A percentile compares a stretch with the other conserved stretches of the same genome.
Evolutionary conservation across 768 basidiomycete genomes (phyloP).

Genomic region (Kwoniella shandongensis): DNA sequence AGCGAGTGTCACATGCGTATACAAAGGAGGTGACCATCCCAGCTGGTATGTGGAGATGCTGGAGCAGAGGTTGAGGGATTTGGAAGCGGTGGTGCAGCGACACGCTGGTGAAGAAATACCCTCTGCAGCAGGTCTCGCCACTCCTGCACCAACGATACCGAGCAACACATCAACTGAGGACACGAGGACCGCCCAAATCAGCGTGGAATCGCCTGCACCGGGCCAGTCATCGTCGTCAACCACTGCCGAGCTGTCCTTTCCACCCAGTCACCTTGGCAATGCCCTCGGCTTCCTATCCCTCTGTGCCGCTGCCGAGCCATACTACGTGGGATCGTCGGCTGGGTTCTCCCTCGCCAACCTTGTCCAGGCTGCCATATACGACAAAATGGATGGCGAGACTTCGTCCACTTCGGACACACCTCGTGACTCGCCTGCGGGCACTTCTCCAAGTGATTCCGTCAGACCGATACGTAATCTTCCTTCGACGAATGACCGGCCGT

Average conservation of each 20-base stretch:
- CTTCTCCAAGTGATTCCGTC: not conserved
- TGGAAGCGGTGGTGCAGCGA: not conserved
- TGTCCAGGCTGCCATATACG: slow-evolving; percentile 11
- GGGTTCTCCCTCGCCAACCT: slow-evolving; percentile 16
- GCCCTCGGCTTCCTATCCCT: slow-evolving; percentile 11
- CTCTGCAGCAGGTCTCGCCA: too few relatives aligned
- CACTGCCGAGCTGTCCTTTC: not conserved
- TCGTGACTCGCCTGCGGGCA: not conserved
- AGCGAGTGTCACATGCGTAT: slow-evolving; percentile 2
- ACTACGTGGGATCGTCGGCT: slow-evolving; percentile 9
- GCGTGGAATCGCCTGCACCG: too few relatives aligned
- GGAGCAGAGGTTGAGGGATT: not conserved
- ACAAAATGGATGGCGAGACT: not conserved
- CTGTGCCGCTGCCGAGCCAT: slow-evolving; percentile 10
- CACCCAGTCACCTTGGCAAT: slow-evolving; percentile 11
- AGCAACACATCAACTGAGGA: too few relatives aligned
- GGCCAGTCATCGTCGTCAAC: not conserved
- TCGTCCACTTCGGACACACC: not conserved
- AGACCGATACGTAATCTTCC: slow-evolving; percentile 10
- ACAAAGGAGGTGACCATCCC: slow-evolving; percentile 11
- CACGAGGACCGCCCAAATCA: too few relatives aligned
- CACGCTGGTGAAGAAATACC: not conserved
- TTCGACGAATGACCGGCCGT: slow-evolving; percentile 3
- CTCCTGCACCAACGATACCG: too few relatives aligned
- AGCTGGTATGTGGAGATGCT: slow-evolving; percentile 13